Evolutionary conservation across 768 basidiomycete species (phyloP), one percentile per base, ranked within the genome.

Genomic region (Tricholoma flavovirens): DNA sequence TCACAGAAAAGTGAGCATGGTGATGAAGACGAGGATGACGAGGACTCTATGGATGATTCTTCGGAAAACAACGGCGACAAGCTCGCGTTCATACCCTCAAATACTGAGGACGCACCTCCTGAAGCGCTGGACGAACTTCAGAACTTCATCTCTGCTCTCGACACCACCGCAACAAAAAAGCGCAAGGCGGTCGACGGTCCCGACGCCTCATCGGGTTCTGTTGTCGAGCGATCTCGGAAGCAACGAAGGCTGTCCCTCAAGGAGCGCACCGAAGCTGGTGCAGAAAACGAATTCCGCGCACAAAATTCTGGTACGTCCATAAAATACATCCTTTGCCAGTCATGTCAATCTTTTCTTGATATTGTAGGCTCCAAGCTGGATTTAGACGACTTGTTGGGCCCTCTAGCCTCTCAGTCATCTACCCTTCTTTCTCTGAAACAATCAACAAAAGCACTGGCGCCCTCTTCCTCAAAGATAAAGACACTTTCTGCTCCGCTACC

Each of bases 401-500:
- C 89, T 0, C 80, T 91, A 3, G 79, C 82, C 0, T 78, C 80
- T 2, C 79, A 83, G 51, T 83, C 86, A 0, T 67, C 78, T 1
- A 76, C 80, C 22, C 75, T 92, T 3, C 76, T 79, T 42, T 78
- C 84, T 1, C 79, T 93, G 29, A 84, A 87, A 67, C 86, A 84
- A 62, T 81, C 86, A 1, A 82, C 84, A 1, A 90, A 88, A 67
- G 71, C 78, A 12, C 76, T 92, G 14, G 75, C 76, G 2, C 69
- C 77, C 0, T 73, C 80, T 0, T 77, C 79, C 0, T 75, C 77
- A 1, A 76, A 77, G 48, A 81, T 70, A 33, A 87, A 86, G 64
- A 76, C 87, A 0, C 77, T 96, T 5, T 73, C 91, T 4, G 92
- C 91, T 0, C 96, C 96, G 0, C 75, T 99, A 0, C 93, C 93